These are phyloP conservation scores for Dendrobium catenatum DNA, from an alignment of 106 monocot genomes.

Conservation along the genomic window DNA sequence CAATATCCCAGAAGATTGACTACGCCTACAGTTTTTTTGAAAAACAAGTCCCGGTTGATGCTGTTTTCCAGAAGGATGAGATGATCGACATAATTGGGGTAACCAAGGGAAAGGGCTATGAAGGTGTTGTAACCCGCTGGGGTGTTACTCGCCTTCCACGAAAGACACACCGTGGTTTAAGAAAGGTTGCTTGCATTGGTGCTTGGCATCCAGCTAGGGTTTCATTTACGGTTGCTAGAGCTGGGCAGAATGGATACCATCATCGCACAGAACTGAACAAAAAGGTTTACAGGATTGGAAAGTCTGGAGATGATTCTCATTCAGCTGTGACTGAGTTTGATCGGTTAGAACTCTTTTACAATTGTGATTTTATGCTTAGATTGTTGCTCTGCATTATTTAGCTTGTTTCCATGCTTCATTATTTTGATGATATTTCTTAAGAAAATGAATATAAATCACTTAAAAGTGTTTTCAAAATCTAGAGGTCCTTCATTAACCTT, in stretches of 20 bases:
- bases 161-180: slow-evolving; percentile 57
- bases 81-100: slow-evolving; percentile 67
- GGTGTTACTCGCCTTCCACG: slow-evolving; percentile 65
- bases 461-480: too few species aligned
- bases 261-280: slow-evolving; percentile 71
- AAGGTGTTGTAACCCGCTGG: slow-evolving; percentile 76
- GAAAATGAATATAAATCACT: too few species aligned
- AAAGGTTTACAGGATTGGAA: slow-evolving; percentile 59
- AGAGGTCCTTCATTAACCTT: too few species aligned
- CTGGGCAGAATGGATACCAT: slow-evolving; percentile 76
- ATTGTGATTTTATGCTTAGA: background rate
- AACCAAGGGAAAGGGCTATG: slow-evolving; percentile 63
- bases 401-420: too few species aligned
- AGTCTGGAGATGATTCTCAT: slow-evolving; percentile 52
- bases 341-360: slow-evolving; percentile 14
- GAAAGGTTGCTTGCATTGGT: slow-evolving; percentile 73
- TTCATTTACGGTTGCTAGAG: slow-evolving; percentile 60
- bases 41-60: slow-evolving; percentile 52
- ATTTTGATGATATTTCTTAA: background rate
- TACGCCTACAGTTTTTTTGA: slow-evolving; percentile 60
- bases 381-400: background rate
- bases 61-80: slow-evolving; percentile 60
- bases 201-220: slow-evolving; percentile 79
- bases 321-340: slow-evolving; percentile 45
- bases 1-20: slow-evolving; percentile 48